Evolutionary conservation across 495 filamentous ascomycete genomes (phyloP).

Genomic region (Extremus antarcticus): DNA sequence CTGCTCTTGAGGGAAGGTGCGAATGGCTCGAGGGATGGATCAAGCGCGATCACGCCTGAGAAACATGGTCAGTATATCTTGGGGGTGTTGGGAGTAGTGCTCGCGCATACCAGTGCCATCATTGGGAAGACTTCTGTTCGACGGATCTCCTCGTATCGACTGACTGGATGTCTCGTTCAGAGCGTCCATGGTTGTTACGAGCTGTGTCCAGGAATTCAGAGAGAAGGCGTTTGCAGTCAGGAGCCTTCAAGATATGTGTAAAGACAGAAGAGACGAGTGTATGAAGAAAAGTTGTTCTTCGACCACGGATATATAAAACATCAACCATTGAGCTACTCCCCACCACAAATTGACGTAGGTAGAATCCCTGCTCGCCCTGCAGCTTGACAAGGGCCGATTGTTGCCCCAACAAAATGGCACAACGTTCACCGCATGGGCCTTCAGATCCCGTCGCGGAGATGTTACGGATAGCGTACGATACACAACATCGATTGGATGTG

Average conservation of each 20-base stretch:
- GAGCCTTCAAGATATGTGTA: background rate
- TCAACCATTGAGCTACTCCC: too few relatives aligned
- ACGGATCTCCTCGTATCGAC: slow-evolving; percentile 25
- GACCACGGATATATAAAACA: too few relatives aligned
- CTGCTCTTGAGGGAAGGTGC: slow-evolving; percentile 62
- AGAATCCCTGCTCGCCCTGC: too few relatives aligned
- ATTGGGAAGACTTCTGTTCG: slow-evolving; percentile 25
- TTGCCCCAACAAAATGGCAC: background rate
- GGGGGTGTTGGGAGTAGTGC: too few relatives aligned
- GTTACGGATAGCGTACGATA: too few relatives aligned
- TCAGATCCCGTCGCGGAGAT: background rate
- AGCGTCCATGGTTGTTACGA: slow-evolving; percentile 15
- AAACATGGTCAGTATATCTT: too few relatives aligned
- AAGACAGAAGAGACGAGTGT: too few relatives aligned
- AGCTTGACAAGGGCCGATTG: too few relatives aligned
- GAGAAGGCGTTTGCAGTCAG: background rate
- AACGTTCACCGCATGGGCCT: background rate
- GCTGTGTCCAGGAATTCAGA: background rate
- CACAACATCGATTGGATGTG: too few relatives aligned
- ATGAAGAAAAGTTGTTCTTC: too few relatives aligned
- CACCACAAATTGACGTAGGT: too few relatives aligned
- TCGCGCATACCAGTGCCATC: slow-evolving; percentile 42
- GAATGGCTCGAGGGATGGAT: slow-evolving; percentile 86
- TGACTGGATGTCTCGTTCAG: slow-evolving; percentile 27
- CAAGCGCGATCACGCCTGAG: slow-evolving; percentile 72